Percentiles rank a stretch among this genome's conserved stretches.
phyloP scores from a whole-genome alignment of 2,329 filamentous ascomycete genomes.

The Tricladium varicosporioides region DNA sequence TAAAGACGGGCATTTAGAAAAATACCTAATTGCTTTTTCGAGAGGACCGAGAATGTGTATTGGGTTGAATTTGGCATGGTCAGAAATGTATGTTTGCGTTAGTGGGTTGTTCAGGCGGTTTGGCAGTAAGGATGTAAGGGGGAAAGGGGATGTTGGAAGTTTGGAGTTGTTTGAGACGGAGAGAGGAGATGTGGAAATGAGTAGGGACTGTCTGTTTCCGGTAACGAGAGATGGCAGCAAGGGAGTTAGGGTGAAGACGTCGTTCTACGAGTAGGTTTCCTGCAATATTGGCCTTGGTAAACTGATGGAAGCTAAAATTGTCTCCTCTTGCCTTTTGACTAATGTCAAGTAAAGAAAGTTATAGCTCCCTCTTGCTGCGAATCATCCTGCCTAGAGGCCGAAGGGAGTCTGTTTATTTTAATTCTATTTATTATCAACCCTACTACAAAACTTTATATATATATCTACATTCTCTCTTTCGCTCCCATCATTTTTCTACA shows the following conservation, averaged over 20 bases:
- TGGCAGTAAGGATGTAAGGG: not conserved
- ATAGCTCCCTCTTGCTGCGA: too few species aligned
- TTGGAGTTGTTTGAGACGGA: constrained; percentile 25
- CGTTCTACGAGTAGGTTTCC: not conserved
- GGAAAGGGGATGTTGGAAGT: not conserved
- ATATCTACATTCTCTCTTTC: too few species aligned
- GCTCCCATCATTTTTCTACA: too few species aligned
- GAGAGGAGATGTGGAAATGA: constrained; percentile 16
- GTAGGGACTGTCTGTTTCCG: constrained; percentile 1
- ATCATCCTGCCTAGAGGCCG: too few species aligned
- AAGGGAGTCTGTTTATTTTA: too few species aligned
- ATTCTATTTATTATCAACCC: too few species aligned
- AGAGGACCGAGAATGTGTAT: constrained; percentile 41
- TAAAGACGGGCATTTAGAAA: constrained; percentile 32
- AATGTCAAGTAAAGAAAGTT: too few species aligned
- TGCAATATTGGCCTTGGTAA: too few species aligned
- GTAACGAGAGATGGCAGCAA: not conserved
- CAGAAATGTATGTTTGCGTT: constrained; percentile 7
- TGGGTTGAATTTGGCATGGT: constrained; percentile 28
- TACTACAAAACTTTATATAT: too few species aligned
- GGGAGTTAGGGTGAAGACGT: constrained; percentile 1
- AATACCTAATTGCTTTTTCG: constrained; percentile 41
- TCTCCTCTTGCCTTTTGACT: too few species aligned
- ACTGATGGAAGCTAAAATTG: too few species aligned
- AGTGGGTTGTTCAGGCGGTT: constrained; percentile 16